Base-by-base conservation (phyloP, 1,284 basidiomycete genomes). In the Cutaneotrichosporon cyanovorans region DNA sequence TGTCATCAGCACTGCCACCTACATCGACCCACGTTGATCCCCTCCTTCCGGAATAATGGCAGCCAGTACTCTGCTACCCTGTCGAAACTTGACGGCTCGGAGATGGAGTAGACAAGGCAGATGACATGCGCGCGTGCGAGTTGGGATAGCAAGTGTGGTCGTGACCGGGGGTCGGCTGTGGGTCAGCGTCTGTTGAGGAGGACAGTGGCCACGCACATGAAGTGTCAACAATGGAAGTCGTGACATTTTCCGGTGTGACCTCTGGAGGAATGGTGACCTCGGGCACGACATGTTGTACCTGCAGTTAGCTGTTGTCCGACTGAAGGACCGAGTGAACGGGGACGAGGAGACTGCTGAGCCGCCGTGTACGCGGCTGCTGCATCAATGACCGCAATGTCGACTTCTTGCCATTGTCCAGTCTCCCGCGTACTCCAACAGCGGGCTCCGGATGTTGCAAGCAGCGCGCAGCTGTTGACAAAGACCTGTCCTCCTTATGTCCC, bases 11-110 rank as follows among this genome's bases (percentile, higher is more conserved):
- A n/a, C n/a, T 46, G 21, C n/a, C 42, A 44, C 41, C 22, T 6
- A 11, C n/a, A 18, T 4, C 36, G 37, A 72, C 74, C 56, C 66
- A 89, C 88, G 75, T 95, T 93, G 63, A 95, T 87, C 50, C 93
- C 93, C 22, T 96, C 78, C 58, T 92, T 86, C 37, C 91, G 81
- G 73, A 98, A 95, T 62, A 89, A 83, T n/a, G 93, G 93, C 45
- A 98, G 77, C 93, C 93, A 98, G 70, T 90, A 97, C n/a, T 91
- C 85, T 23, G 91, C 88, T 71, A 98, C 91, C 48, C 93, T 84
- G 72, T 96, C 90, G 71, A 98, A 97, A 15, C 90, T 92, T 58
- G 85, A 84, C 16, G 92, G 85, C 61, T 92, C 89, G 72, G 93
- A 89, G 63, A 97, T 91, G 25, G 89, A 85, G 69, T 98, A 95